Evolutionary conservation across 208 protist genomes (phyloP).

Genomic region (Leishmania tropica): DNA sequence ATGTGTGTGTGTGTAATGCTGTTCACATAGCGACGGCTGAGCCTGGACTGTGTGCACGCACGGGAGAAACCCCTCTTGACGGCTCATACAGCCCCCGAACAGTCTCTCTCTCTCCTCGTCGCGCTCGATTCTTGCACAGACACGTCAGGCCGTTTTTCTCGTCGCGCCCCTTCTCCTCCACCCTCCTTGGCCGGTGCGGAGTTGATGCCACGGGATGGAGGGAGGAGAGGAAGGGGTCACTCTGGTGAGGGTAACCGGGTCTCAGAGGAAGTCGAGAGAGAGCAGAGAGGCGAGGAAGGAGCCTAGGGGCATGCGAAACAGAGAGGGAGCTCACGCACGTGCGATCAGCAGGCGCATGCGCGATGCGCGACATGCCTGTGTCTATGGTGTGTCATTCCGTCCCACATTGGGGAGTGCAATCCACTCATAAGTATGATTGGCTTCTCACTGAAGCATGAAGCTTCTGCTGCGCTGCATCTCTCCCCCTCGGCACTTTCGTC

Average conservation of each 20-base stretch:
- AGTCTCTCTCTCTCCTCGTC: neutral
- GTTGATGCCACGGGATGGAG: neutral
- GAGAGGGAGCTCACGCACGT: neutral
- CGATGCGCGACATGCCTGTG: neutral
- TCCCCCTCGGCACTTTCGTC: neutral
- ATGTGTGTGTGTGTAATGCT: neutral
- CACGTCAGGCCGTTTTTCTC: neutral
- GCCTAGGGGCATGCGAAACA: neutral
- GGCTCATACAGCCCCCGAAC: neutral
- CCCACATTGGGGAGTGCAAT: neutral
- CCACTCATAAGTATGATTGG: neutral
- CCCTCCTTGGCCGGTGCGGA: neutral
- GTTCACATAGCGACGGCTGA: neutral
- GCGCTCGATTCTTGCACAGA: neutral
- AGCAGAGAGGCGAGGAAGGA: neutral
- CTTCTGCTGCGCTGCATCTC: neutral
- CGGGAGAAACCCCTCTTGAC: neutral
- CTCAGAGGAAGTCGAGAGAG: neutral
- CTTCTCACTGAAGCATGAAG: neutral
- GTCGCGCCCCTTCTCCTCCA: neutral
- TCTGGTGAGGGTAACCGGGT: neutral
- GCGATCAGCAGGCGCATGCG: neutral
- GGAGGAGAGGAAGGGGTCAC: neutral
- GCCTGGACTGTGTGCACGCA: neutral
- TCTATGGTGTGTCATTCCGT: neutral